Evolutionary conservation across 1,139 yeast species (phyloP), one percentile per base, ranked within the genome.

Genomic region (Hemisphaericaspora lyxosophila): DNA sequence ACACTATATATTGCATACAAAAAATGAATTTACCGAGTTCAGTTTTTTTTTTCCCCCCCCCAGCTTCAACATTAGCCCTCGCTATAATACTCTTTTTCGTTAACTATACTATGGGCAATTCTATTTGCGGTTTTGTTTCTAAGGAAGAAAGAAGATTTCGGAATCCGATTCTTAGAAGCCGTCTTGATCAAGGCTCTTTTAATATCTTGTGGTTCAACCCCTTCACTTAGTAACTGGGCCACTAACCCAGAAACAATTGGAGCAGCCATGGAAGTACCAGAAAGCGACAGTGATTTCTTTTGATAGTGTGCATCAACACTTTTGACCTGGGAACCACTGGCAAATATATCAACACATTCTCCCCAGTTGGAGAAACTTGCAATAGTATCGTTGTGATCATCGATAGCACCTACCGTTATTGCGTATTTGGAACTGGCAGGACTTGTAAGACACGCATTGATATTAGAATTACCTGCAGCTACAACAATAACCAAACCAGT

Each of bases 221-320:
- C 95, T 46, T 69, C 63, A 32, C 86, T 80, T 45, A 88, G 60
- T 34, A 61, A 33, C 52, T 79, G 73, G 0, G 90, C 92, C 2
- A 73, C 79, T 28, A 85, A 52, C 0, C 96, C 97, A 0, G 92
- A 71, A 5, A 86, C 85, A 2, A 80, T 70, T 0, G 96, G 96
- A 1, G 95, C 73, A 0, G 96, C 81, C 88, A 87, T 87, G 1
- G 96, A 87, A 0, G 96, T 88, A 0, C 97, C 97, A 2, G 94
- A 80, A 45, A 82, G 70, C 4, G 57, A 49, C 33, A 67, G 75
- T 1, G 78, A 66, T 3, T 45, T 34, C 7, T 40, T 43, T 16
- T 42, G 32, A 34, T 54, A 54, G 13, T 41, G 42, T 9, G 55
- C 63, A 34, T 64, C 58, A 8, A 75, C 73, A 51, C 82, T 79